A percentile compares a stretch with the other conserved stretches of the same genome.
These are phyloP conservation scores for Acacia acuminata DNA, from an alignment of 306 rosid genomes.

Conservation along the genomic window DNA sequence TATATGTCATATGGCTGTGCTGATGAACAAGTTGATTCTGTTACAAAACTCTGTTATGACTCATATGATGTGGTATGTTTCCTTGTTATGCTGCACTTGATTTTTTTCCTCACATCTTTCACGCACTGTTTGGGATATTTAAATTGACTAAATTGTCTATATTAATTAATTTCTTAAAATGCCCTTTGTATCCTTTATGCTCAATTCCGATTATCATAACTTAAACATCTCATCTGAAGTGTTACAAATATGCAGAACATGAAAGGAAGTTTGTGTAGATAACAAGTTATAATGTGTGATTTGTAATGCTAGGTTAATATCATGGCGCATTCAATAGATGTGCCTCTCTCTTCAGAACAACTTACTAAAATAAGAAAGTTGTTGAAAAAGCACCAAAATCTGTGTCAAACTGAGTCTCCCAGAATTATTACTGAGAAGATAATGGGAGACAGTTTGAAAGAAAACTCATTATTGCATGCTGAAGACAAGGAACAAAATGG, in stretches of 20 bases:
- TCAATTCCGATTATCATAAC: background rate
- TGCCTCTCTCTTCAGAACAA: constrained; percentile 76
- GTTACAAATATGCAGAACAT: constrained; percentile 8
- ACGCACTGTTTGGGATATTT: background rate
- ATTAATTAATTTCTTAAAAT: background rate
- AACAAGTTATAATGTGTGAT: constrained; percentile 22
- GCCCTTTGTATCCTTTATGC: background rate
- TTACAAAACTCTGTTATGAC: constrained; percentile 73
- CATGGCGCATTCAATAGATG: constrained; percentile 77
- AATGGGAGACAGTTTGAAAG: constrained; percentile 37
- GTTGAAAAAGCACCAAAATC: constrained; percentile 72
- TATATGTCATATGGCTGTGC: constrained; percentile 79
- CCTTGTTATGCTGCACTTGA: constrained; percentile 21
- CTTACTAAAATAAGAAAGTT: constrained; percentile 71
- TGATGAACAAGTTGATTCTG: constrained; percentile 65
- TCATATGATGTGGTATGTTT: constrained; percentile 83
- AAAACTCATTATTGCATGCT: constrained; percentile 39
- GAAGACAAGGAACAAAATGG: constrained; percentile 45
- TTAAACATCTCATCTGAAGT: constrained; percentile 29
- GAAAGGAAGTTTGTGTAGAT: constrained; percentile 3
- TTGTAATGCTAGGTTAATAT: constrained; percentile 73
- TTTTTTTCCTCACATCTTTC: constrained; percentile 10
- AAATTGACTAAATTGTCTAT: background rate
- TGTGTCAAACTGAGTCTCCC: constrained; percentile 55
- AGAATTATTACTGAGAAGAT: constrained; percentile 46